These are phyloP conservation scores for Williopsis jadinii DNA, from an alignment of 1,139 yeast genomes.

Conservation along the genomic window DNA sequence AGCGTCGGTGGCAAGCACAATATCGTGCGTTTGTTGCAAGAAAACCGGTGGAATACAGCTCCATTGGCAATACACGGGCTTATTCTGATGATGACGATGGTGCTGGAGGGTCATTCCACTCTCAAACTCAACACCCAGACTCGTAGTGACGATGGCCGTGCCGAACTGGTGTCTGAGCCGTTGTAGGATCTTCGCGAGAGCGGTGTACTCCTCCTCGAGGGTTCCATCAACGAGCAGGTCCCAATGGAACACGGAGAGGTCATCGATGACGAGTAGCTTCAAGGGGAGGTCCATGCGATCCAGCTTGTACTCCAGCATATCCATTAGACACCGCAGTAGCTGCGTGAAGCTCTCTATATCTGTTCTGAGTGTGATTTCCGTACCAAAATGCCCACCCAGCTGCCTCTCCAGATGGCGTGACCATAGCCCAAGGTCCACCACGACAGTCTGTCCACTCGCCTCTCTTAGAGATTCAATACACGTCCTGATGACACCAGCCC, in stretches of 20 bases:
- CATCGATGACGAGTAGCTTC: slow-evolving; percentile 3
- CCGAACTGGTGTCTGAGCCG: slow-evolving; percentile 1
- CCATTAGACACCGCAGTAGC: neutral
- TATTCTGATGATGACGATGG: neutral
- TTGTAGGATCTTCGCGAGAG: neutral
- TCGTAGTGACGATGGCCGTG: slow-evolving; percentile 1
- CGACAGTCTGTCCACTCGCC: neutral
- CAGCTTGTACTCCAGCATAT: neutral
- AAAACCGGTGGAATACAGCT: neutral
- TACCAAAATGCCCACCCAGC: neutral
- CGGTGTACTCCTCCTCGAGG: neutral
- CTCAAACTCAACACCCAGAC: slow-evolving; percentile 3
- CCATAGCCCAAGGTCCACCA: slow-evolving; percentile 4
- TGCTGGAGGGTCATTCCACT: slow-evolving; percentile 1
- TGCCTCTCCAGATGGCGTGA: neutral
- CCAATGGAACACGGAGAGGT: slow-evolving; percentile 5
- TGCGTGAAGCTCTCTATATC: neutral
- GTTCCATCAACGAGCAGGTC: neutral
- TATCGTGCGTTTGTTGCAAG: neutral
- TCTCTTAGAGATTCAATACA: no score
- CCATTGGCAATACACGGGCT: neutral
- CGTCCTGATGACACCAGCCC: no score
- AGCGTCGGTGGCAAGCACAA: no score
- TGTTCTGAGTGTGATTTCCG: neutral
- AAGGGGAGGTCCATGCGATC: neutral